These are phyloP conservation scores for Psilocybe subaeruginosa DNA, from an alignment of 768 basidiomycete species.

Conservation along the genomic window DNA sequence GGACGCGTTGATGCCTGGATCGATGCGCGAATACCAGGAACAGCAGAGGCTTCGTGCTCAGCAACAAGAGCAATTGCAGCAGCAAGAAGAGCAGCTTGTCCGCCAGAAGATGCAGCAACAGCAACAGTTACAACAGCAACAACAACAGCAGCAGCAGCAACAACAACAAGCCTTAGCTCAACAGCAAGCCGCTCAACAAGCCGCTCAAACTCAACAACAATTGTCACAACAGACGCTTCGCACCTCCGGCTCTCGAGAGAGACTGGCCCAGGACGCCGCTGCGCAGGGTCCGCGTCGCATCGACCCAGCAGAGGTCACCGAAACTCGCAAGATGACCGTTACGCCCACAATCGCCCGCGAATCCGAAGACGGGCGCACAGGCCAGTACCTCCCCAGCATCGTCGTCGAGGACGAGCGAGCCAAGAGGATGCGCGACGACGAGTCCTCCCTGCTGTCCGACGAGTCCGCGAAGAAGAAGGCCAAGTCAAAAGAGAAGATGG, in stretches of 20 bases:
- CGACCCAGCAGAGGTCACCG: conserved; percentile 71
- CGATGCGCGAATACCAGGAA: conserved; percentile 33
- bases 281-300: conserved; percentile 29
- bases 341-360: conserved; percentile 80
- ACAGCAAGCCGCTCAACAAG: conserved; percentile 33
- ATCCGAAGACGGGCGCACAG: conserved; percentile 31
- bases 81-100: conserved; percentile 12
- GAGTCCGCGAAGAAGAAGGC: conserved; percentile 47
- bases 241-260: conserved; percentile 8
- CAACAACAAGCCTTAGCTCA: conserved; percentile 34
- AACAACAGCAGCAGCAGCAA: conserved; percentile 29
- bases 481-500: conserved; percentile 56
- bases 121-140: conserved; percentile 19
- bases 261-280: conserved; percentile 18
- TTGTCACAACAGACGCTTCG: conserved; percentile 26
- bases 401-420: conserved; percentile 38
- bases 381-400: conserved; percentile 34
- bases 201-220: conserved; percentile 33
- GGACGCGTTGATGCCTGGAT: conserved; percentile 37
- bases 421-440: conserved; percentile 53
- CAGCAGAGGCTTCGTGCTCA: conserved; percentile 28
- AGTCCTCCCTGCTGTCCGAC: conserved; percentile 22
- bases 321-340: conserved; percentile 76
- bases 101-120: conserved; percentile 9
- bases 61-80: conserved; percentile 14